phyloP scores from a whole-genome alignment of 225 moss, liverwort and hornwort genomes.

The Anthoceros angustus region DNA sequence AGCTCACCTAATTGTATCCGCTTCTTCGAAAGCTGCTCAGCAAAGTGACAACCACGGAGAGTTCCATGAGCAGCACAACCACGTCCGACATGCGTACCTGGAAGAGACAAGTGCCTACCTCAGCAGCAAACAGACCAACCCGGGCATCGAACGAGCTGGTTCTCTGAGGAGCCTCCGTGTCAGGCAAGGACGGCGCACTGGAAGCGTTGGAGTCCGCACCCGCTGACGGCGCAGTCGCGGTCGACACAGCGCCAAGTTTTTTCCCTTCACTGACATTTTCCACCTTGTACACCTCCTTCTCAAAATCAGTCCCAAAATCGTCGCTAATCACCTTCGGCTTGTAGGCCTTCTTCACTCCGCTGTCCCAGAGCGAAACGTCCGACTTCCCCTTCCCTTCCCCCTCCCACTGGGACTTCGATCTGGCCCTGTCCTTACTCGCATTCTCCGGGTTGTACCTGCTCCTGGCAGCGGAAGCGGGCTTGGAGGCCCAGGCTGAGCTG shows the following conservation, averaged over 20 bases:
- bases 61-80: background rate
- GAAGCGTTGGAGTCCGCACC: constrained; percentile 1
- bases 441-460: constrained; percentile 10
- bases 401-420: constrained; percentile 8
- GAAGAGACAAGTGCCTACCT: constrained; percentile 14
- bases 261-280: constrained; percentile 11
- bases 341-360: background rate
- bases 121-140: constrained; percentile 29
- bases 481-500: constrained; percentile 29
- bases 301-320: background rate
- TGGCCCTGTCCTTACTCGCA: constrained; percentile 13
- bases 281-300: background rate
- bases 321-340: background rate
- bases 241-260: constrained; percentile 3
- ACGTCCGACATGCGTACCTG: background rate
- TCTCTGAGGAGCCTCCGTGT: constrained; percentile 2
- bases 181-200: constrained; percentile 8
- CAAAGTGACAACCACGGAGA: background rate
- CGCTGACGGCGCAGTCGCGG: constrained; percentile 11
- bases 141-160: constrained; percentile 16
- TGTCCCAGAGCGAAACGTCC: background rate
- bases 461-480: constrained; percentile 13
- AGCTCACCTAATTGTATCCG: constrained; percentile 81
- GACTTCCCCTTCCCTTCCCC: constrained; percentile 2
- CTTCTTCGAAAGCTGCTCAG: constrained; percentile 63